Conservation (phyloP, 208 protist genomes). For the Trypanosoma vivax region DNA sequence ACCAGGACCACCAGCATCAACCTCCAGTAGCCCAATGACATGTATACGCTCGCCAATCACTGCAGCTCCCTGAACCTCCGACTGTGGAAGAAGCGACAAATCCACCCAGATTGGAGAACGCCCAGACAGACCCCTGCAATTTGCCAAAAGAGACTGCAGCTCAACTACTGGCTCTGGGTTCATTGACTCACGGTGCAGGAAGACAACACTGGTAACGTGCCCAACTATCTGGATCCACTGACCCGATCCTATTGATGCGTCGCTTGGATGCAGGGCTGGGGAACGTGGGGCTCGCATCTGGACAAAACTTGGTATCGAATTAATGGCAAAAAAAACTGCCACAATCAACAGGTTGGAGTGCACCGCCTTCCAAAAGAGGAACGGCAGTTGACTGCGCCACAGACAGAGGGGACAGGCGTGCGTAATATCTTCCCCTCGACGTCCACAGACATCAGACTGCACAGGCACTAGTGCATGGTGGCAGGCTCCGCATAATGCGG, state of each 20-base stretch:
- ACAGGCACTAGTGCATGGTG: not conserved
- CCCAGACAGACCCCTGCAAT: constrained; percentile 1
- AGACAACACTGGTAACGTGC: constrained; percentile 14
- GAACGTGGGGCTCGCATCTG: not conserved
- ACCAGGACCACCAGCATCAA: not conserved
- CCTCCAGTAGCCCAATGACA: constrained; percentile 15
- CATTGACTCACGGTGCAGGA: constrained; percentile 12
- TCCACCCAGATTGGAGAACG: constrained; percentile 18
- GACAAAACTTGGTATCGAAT: constrained; percentile 17
- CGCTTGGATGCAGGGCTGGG: constrained; percentile 7
- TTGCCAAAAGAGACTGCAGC: constrained; percentile 11
- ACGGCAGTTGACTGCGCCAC: constrained; percentile 12
- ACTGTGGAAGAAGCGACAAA: constrained; percentile 13
- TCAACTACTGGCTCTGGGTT: constrained; percentile 16
- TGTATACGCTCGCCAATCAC: constrained; percentile 21
- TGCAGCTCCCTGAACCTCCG: constrained; percentile 5
- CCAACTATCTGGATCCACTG: constrained; percentile 16
- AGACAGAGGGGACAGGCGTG: constrained; percentile 9
- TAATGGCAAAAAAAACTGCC: not conserved
- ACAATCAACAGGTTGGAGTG: constrained; percentile 1
- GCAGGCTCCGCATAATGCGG: not conserved
- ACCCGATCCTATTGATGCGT: constrained; percentile 7
- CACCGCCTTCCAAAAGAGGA: constrained; percentile 15
- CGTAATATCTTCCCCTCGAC: not conserved
- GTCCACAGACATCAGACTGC: not conserved